phyloP scores from a whole-genome alignment of 768 basidiomycete genomes.

The Tulasnella sp. region DNA sequence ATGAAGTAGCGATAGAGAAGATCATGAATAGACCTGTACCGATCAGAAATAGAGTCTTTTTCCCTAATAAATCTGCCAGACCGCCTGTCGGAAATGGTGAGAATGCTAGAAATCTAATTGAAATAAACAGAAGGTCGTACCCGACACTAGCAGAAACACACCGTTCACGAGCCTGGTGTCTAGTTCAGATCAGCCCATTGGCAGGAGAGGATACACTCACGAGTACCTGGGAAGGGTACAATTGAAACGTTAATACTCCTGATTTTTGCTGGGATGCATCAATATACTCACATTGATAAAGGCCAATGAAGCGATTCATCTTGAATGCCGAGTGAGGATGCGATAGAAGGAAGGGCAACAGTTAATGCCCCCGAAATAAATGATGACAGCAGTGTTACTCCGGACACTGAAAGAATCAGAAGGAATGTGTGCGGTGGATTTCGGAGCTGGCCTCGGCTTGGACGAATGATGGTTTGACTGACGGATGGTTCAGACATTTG shows the following conservation, averaged over 20 bases:
- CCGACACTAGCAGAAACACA: conserved; percentile 7
- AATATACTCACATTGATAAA: too few relatives aligned
- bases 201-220: neutral
- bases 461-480: too few relatives aligned
- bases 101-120: too few relatives aligned
- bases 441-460: too few relatives aligned
- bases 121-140: too few relatives aligned
- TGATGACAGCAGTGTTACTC: conserved; percentile 3
- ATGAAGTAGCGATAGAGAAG: conserved; percentile 10
- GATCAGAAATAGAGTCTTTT: conserved; percentile 10
- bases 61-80: conserved; percentile 8
- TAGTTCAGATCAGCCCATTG: neutral
- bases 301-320: conserved; percentile 8
- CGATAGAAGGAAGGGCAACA: conserved; percentile 10
- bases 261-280: too few relatives aligned
- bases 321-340: conserved; percentile 1
- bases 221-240: too few relatives aligned
- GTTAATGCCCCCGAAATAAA: conserved; percentile 10
- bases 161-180: conserved; percentile 7
- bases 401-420: conserved; percentile 4
- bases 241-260: too few relatives aligned
- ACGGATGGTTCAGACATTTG: too few relatives aligned
- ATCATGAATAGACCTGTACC: conserved; percentile 7
- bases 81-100: too few relatives aligned
- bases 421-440: conserved; percentile 1